Evolutionary conservation across 2,329 filamentous ascomycete species (phyloP).

Genomic region (Fusarium austroafricanum): DNA sequence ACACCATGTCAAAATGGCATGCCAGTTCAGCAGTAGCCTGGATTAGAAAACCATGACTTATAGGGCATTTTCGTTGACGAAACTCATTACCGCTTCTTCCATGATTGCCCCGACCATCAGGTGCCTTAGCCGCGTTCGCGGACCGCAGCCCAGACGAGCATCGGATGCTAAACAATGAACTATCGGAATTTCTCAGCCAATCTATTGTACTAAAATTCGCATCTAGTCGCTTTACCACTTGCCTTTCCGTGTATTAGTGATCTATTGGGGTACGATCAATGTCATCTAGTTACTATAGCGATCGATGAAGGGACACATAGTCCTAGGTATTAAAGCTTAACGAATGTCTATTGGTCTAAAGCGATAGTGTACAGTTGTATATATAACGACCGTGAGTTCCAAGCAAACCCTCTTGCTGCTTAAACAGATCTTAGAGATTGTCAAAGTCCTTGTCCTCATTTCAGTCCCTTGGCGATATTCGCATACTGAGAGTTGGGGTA

Average conservation of each 20-base stretch:
- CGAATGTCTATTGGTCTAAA: background rate
- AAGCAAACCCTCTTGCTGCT: background rate
- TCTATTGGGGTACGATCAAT: no score
- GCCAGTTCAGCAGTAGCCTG: no score
- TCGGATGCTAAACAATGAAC: background rate
- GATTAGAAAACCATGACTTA: no score
- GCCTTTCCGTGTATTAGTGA: no score
- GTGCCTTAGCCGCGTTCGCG: background rate
- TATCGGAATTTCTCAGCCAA: no score
- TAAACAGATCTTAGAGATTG: background rate
- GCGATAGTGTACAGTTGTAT: background rate
- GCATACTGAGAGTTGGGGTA: conserved; percentile 66
- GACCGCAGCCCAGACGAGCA: background rate
- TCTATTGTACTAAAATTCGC: no score
- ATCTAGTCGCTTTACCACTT: no score
- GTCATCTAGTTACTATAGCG: no score
- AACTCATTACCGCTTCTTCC: background rate
- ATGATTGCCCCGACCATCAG: background rate
- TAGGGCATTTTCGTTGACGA: no score
- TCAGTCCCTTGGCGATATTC: conserved; percentile 55
- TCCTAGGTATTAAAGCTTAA: background rate
- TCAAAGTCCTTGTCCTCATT: background rate
- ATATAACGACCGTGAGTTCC: background rate
- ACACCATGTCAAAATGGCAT: no score
- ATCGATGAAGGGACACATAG: background rate